Evolutionary conservation across 2,329 filamentous ascomycete genomes (phyloP), one percentile per base, ranked within the genome.

Genomic region (Nigrograna mackinnonii): DNA sequence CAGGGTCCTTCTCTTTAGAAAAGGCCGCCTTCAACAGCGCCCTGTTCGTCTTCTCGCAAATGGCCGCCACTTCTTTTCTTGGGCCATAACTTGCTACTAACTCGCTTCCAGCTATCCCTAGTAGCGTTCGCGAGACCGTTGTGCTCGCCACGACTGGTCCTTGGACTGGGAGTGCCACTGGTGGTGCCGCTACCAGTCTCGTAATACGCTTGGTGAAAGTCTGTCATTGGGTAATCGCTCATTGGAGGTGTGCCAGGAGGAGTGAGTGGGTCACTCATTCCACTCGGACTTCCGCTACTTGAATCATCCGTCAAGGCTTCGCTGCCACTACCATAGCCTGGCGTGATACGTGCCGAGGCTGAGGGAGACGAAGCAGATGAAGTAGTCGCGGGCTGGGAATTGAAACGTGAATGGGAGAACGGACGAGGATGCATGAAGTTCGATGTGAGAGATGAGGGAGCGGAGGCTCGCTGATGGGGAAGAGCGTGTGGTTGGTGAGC

Each of bases 231-330:
- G 26, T 64, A 65, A 35, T 67, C 62, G 49, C 52, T 65, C 22
- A 87, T 88, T 1, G 87, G 87, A 0, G 87, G 87, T 4, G 87
- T 91, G 5, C 87, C 88, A 2, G 87, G 87, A 1, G 87, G 87
- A 3, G 87, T 91, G 75, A 89, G 84, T 3, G 78, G 85, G 58
- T 86, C 85, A 46, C 75, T 71, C 19, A 36, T 76, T 66, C 22
- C 81, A 74, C 38, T 71, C 2, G 72, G 70, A 47, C 41, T 72
- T 18, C 60, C 44, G 77, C 79, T 80, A 42, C 78, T 79, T 45
- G 79, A 86, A 61, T 89, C 86, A 54, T 89, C 86, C 75, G 35
- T 77, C 66, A 48, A 82, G 73, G 36, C 67, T 57, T 48, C 72
- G 60, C 49, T 66, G 13, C 64, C 63, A 43, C 64, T 82, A 74